Conservation (phyloP, 225 moss, liverwort and hornwort species). For the Anthoceros angustus region DNA sequence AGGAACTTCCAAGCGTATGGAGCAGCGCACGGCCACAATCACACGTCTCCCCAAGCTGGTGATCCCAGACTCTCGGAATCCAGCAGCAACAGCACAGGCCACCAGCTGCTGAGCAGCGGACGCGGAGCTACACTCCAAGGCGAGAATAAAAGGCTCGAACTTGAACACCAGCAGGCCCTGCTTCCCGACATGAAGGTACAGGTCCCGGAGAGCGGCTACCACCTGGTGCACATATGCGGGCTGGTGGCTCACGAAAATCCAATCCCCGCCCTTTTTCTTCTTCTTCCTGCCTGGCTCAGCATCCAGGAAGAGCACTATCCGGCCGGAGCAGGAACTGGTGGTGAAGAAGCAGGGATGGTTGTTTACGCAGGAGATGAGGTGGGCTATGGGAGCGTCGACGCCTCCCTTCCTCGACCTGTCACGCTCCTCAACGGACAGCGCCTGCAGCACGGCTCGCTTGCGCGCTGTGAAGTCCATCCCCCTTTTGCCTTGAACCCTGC, state of each 20-base stretch:
- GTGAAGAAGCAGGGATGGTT: slow-evolving; percentile 53
- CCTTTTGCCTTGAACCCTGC: neutral
- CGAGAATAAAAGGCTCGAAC: slow-evolving; percentile 86
- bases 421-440: slow-evolving; percentile 38
- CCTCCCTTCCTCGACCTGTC: slow-evolving; percentile 81
- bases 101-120: slow-evolving; percentile 51
- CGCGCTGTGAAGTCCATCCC: slow-evolving; percentile 55
- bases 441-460: slow-evolving; percentile 47
- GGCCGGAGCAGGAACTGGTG: slow-evolving; percentile 95
- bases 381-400: slow-evolving; percentile 67
- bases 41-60: slow-evolving; percentile 67
- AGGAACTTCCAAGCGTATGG: slow-evolving; percentile 84
- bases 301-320: slow-evolving; percentile 71
- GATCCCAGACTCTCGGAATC: slow-evolving; percentile 86
- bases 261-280: slow-evolving; percentile 75
- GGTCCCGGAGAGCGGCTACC: slow-evolving; percentile 20
- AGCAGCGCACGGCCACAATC: slow-evolving; percentile 73
- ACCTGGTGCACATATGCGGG: slow-evolving; percentile 31
- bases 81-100: slow-evolving; percentile 55
- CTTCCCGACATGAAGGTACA: slow-evolving; percentile 26
- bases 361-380: slow-evolving; percentile 53
- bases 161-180: slow-evolving; percentile 66
- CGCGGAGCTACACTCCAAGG: slow-evolving; percentile 67
- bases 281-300: slow-evolving; percentile 9
- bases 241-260: slow-evolving; percentile 79